A percentile compares a stretch with the other conserved stretches of the same genome.
These are phyloP conservation scores for Ophiostoma novo-ulmi DNA, from an alignment of 2,329 filamentous ascomycete genomes.

Conservation along the genomic window DNA sequence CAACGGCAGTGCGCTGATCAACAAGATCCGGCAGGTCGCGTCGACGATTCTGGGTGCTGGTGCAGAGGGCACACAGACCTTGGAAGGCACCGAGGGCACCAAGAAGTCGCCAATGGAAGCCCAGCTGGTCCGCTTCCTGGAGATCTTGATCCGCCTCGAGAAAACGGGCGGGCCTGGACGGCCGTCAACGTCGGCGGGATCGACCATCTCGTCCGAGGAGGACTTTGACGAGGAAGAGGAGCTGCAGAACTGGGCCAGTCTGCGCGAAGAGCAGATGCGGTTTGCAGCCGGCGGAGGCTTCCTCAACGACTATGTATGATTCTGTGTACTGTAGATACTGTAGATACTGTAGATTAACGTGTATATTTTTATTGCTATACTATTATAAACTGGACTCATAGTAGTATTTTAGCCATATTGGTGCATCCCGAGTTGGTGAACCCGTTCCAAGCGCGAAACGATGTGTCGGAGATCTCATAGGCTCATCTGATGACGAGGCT, in stretches of 20 bases:
- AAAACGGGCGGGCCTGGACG: slow-evolving; percentile 43
- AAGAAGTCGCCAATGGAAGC: slow-evolving; percentile 51
- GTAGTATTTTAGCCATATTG: too few relatives aligned
- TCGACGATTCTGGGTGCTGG: slow-evolving; percentile 58
- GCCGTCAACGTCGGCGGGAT: slow-evolving; percentile 23
- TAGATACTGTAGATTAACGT: neutral
- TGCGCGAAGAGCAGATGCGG: slow-evolving; percentile 71
- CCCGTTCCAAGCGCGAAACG: neutral
- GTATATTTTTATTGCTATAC: neutral
- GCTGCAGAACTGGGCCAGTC: slow-evolving; percentile 68
- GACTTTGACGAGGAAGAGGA: slow-evolving; percentile 56
- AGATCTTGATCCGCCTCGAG: slow-evolving; percentile 70
- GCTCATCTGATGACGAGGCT: too few relatives aligned
- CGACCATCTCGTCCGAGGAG: slow-evolving; percentile 32
- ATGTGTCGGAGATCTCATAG: too few relatives aligned
- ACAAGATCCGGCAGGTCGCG: slow-evolving; percentile 80
- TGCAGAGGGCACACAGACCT: neutral
- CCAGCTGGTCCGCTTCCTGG: slow-evolving; percentile 66
- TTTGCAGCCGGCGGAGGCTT: slow-evolving; percentile 32
- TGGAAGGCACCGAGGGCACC: slow-evolving; percentile 29
- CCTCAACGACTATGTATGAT: neutral
- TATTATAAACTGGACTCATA: neutral
- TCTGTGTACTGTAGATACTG: neutral
- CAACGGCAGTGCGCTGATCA: slow-evolving; percentile 61
- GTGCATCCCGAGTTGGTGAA: too few relatives aligned